A percentile compares a stretch with the other conserved stretches of the same genome.
Evolutionary conservation across 192 early-diverging fungal species (phyloP).

Genomic region (Entrophospora sp.): DNA sequence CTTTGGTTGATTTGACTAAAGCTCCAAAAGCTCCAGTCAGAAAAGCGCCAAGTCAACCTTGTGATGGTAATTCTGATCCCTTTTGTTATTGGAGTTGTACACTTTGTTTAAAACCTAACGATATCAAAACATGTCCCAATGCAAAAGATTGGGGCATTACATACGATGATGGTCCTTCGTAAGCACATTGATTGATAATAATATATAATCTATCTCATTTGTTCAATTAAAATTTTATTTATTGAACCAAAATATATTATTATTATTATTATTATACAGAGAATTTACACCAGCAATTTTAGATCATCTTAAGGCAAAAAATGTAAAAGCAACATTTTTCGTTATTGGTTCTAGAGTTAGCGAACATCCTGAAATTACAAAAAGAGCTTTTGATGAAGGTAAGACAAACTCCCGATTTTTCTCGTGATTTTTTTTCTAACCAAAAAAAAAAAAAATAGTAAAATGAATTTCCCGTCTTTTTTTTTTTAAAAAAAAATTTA

Average conservation of each 20-base stretch:
- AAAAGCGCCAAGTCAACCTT: too few species aligned
- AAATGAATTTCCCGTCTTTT: too few species aligned
- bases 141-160: conserved; percentile 43
- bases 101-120: too few species aligned
- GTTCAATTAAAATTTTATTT: background rate
- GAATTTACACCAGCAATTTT: conserved; percentile 23
- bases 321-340: conserved; percentile 39
- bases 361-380: conserved; percentile 29
- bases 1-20: too few species aligned
- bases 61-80: too few species aligned
- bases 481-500: background rate
- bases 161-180: conserved; percentile 45
- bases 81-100: too few species aligned
- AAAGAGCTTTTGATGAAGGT: conserved; percentile 23
- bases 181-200: background rate
- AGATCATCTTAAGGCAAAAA: conserved; percentile 30
- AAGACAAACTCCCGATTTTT: too few species aligned
- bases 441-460: too few species aligned
- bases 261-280: background rate
- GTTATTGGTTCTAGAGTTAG: conserved; percentile 35
- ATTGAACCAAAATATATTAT: background rate
- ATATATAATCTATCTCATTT: too few species aligned
- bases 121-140: too few species aligned
- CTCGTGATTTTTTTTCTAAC: too few species aligned
- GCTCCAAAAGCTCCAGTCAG: too few species aligned